Percentiles rank a stretch among this genome's conserved stretches.
Conservation (phyloP, 2,329 filamentous ascomycete species). For the Apiospora sp. region DNA sequence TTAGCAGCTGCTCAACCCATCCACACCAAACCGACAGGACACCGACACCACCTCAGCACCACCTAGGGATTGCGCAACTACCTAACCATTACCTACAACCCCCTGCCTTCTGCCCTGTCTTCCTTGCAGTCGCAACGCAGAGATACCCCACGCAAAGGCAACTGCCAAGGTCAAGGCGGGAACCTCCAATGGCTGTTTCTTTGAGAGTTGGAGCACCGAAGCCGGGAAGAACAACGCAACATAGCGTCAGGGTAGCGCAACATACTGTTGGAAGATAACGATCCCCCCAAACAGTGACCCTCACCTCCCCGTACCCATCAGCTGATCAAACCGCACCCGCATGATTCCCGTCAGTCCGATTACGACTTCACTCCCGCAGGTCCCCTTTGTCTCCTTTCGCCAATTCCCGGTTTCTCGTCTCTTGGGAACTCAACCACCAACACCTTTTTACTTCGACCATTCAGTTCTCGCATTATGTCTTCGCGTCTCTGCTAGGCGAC, state of each 20-base stretch:
- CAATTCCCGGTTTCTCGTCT: conserved; percentile 27
- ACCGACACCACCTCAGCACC: conserved; percentile 3
- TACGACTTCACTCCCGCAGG: conserved; percentile 22
- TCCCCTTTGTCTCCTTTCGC: conserved; percentile 30
- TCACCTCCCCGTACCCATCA: conserved; percentile 29
- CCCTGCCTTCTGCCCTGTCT: background rate
- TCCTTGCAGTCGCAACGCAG: background rate
- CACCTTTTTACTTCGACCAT: conserved; percentile 26
- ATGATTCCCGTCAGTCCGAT: conserved; percentile 16
- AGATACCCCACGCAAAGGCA: conserved; percentile 2
- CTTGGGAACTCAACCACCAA: background rate
- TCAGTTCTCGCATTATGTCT: conserved; percentile 34
- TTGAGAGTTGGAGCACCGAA: conserved; percentile 11
- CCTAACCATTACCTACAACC: background rate
- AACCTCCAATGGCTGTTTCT: conserved; percentile 3
- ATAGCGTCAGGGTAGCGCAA: conserved; percentile 12
- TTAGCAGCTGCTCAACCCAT: conserved; percentile 11
- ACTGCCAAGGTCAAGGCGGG: conserved; percentile 16
- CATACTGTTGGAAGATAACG: conserved; percentile 21
- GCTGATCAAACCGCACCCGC: conserved; percentile 25
- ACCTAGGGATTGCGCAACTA: background rate
- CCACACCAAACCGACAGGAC: background rate
- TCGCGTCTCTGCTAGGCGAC: conserved; percentile 38
- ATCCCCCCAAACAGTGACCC: background rate
- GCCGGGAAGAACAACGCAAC: conserved; percentile 14